These are phyloP conservation scores for Phytophthora citrophthora DNA, from an alignment of 352 stramenopile genomes.

Conservation along the genomic window DNA sequence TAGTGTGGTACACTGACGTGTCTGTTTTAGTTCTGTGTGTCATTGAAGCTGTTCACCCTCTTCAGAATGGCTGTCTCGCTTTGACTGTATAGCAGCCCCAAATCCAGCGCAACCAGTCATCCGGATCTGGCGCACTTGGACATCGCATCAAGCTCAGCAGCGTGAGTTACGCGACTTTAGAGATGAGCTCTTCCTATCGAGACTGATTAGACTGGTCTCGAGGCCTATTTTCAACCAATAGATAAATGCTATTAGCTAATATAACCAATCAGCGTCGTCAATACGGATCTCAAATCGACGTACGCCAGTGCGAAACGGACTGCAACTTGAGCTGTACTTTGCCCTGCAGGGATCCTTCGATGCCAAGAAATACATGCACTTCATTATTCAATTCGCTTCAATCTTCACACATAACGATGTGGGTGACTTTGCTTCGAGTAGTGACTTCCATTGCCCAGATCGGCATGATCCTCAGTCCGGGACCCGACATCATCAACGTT, in stretches of 20 bases:
- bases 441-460: conserved; percentile 31
- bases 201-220: conserved; percentile 15
- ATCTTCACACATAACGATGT: conserved; percentile 11
- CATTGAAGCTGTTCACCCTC: background rate
- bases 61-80: background rate
- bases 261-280: conserved; percentile 10
- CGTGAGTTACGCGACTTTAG: conserved; percentile 7
- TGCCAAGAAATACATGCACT: background rate
- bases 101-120: conserved; percentile 8
- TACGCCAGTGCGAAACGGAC: conserved; percentile 19
- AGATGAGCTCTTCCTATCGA: conserved; percentile 30
- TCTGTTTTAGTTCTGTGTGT: background rate
- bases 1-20: too few species aligned
- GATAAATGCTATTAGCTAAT: background rate
- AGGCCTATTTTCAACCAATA: conserved; percentile 6
- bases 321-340: conserved; percentile 8
- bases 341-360: background rate
- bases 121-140: conserved; percentile 1
- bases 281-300: conserved; percentile 5
- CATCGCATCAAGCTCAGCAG: background rate
- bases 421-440: conserved; percentile 29
- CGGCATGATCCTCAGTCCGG: conserved; percentile 28
- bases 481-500: conserved; percentile 25
- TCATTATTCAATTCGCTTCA: conserved; percentile 23
- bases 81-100: background rate